Percentiles rank a stretch among this genome's conserved stretches.
phyloP scores from a whole-genome alignment of 345 rosid species.

The Boechera retrofracta region DNA sequence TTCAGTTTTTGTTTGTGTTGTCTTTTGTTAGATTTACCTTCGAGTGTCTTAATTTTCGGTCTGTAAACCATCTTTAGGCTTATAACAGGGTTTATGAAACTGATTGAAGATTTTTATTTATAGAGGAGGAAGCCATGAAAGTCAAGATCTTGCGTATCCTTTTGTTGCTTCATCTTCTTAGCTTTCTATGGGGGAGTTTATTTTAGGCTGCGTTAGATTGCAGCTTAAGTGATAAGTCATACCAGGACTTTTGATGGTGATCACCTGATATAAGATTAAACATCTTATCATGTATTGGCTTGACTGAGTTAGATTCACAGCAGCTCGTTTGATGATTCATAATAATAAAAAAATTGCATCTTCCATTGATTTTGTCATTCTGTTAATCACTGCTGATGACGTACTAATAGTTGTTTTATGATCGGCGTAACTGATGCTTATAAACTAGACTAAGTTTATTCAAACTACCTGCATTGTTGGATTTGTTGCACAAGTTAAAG shows the following conservation, averaged over 20 bases:
- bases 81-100: slow-evolving; percentile 2
- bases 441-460: background rate
- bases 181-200: background rate
- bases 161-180: slow-evolving; percentile 35
- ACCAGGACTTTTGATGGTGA: background rate
- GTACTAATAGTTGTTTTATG: no score
- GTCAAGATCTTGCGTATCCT: slow-evolving; percentile 76
- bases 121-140: slow-evolving; percentile 56
- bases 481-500: slow-evolving; percentile 13
- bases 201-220: background rate
- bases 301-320: background rate
- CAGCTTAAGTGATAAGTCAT: background rate
- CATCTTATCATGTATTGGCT: background rate
- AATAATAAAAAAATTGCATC: background rate
- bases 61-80: background rate
- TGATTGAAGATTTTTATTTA: slow-evolving; percentile 25
- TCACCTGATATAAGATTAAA: slow-evolving; percentile 1
- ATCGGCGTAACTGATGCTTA: background rate
- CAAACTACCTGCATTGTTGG: slow-evolving; percentile 2
- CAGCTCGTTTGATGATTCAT: background rate
- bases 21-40: background rate
- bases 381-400: slow-evolving; percentile 2
- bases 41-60: background rate
- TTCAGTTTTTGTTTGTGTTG: background rate
- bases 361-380: background rate